Base-by-base conservation (phyloP, 2,329 filamentous ascomycete species). In the Aureobasidium mangrovei region DNA sequence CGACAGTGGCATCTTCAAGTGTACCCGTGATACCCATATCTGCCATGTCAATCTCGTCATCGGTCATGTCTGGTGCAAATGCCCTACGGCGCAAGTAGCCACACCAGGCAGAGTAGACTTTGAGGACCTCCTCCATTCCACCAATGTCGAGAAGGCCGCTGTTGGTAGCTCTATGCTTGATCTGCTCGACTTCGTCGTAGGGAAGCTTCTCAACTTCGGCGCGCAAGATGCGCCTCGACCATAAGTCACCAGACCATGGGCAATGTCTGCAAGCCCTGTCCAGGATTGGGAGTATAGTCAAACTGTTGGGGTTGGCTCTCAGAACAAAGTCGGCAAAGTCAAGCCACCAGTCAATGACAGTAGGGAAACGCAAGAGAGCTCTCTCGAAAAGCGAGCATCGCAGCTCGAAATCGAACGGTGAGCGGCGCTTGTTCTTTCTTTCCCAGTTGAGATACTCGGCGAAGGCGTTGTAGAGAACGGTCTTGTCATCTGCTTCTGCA, bases 21-120 rank as follows among this genome's bases (percentile, higher is more conserved):
- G 91, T 90, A 6, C 88, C 88, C 32, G 83, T 81, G 56, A 98
- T 84, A 8, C 90, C 91, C 40, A 95, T 86, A 65, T 97, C 90
- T 6, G 91, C 91, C 45, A 95, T 82, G 65, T 96, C 91, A 32
- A 86, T 78, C 53, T 91, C 73, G 51, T 77, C 88, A 65, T 96
- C 91, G 56, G 91, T 87, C 1, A 81, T 81, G 56, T 82, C 81
- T 1, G 82, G 77, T 54, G 83, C 77, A 73, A 95, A 90, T 18
- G 91, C 89, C 46, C 84, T 84, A 27, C 93, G 85, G 60, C 91
- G 89, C 24, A 98, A 77, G 62, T 91, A 97, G 47, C 89, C 90
- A 65, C 91, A 96, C 93, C 93, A 98, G 0, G 91, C 86, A 52
- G 88, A 83, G 64, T 96, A 90, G 64, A 97, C 88, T 63, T 95